A percentile compares a stretch with the other conserved stretches of the same genome.
Conservation (phyloP, 2,329 filamentous ascomycete species). For the Zymoseptoria tritici region DNA sequence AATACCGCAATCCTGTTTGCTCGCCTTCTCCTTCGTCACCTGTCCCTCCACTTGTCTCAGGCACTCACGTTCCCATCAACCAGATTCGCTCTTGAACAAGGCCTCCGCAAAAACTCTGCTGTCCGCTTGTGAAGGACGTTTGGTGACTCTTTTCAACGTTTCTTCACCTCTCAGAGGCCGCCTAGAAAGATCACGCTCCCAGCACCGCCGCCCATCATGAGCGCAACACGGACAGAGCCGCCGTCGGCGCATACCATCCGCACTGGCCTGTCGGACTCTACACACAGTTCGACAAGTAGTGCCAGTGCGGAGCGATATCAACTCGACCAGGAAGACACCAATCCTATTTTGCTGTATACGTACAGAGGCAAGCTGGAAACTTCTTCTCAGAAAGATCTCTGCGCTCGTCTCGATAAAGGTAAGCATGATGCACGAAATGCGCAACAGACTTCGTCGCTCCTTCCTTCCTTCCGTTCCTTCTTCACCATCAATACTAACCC, state of each 20-base stretch:
- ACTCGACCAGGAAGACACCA: conserved; percentile 37
- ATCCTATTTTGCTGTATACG: conserved; percentile 40
- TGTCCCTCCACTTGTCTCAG: conserved; percentile 14
- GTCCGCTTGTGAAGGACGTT: neutral
- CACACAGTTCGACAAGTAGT: conserved; percentile 33
- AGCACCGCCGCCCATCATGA: conserved; percentile 12
- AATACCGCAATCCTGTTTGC: neutral
- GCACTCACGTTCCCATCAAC: conserved; percentile 10
- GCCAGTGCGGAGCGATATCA: conserved; percentile 34
- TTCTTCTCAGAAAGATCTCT: conserved; percentile 39
- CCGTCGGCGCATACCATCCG: conserved; percentile 14
- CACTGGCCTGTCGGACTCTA: conserved; percentile 41
- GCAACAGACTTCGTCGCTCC: neutral
- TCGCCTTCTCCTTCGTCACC: conserved; percentile 2
- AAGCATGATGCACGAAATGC: conserved; percentile 3
- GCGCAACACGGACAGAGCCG: conserved; percentile 12
- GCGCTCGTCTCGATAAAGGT: conserved; percentile 32
- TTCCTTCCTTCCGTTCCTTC: neutral
- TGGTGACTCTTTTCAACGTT: neutral
- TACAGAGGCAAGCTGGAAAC: conserved; percentile 37
- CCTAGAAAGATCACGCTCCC: conserved; percentile 4
- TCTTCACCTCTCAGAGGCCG: conserved; percentile 8
- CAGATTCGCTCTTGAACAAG: conserved; percentile 9
- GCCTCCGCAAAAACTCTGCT: neutral
- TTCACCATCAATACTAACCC: neutral